Base-by-base conservation (phyloP, 192 early-diverging fungal species). In the Coemansia asiatica region DNA sequence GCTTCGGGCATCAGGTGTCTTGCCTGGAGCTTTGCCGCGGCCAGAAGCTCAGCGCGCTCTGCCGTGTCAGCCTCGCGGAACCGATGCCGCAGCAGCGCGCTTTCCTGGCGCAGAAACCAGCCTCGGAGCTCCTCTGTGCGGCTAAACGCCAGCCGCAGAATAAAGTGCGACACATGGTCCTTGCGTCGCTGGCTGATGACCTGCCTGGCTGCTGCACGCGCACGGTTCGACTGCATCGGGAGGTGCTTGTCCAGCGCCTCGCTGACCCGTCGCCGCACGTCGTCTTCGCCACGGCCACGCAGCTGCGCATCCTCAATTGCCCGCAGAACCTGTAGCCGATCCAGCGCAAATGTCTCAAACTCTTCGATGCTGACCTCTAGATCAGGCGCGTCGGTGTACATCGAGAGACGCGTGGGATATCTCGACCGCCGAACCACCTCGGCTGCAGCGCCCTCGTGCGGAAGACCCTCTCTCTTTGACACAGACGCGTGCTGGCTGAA, bases 161-260 rank as follows among this genome's bases (percentile, higher is more conserved):
- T 89, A 75, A 90, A 92, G 67, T 94, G 92, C 60, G 87, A 89
- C 25, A 94, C 75, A 40, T 91, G 86, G 83, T 94, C 92, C 71
- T 93, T 92, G 56, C 86, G 76, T 44, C 92, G 82, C 59, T 94
- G 87, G 26, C 76, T 76, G 46, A 84, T 71, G 7, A 85, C 49
- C 49, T 84, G 77, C 28, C 67, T 83, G 5, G 68, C 26, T 13
- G 60, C 64, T 47, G 73, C 64, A 44, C 78, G 64, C 28, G 81
- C 71, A 48, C 69, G 70, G 59, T 87, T 88, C 8, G 84, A 71
- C 19, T 85, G 74, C 65, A 89, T 72, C 2, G 90, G 91, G 68
- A 94, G 77, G 63, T 89, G 83, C 62, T 84, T 71, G 0, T 81
- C 79, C 48, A 87, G 65, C 4, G 85, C 81, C 29, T 79, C 77